These are phyloP conservation scores for Suillus tomentosus DNA, from an alignment of 768 basidiomycete species.

Conservation along the genomic window DNA sequence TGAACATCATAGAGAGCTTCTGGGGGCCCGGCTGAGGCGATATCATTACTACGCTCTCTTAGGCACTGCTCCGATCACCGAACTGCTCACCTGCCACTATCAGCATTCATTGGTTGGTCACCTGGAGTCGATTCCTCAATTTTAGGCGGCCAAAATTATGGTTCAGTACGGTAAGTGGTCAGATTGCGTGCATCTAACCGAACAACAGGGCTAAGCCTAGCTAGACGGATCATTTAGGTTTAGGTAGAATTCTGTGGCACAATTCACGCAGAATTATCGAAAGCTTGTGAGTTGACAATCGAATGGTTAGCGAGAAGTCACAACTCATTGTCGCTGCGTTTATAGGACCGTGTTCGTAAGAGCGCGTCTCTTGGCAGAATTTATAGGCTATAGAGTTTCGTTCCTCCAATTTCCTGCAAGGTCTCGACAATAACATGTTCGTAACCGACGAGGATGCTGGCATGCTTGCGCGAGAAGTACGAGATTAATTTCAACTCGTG, in stretches of 20 bases:
- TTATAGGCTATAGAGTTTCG: background rate
- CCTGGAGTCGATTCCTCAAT: background rate
- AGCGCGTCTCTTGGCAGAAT: background rate
- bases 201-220: background rate
- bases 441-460: background rate
- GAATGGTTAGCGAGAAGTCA: background rate
- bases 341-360: background rate
- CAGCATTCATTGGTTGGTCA: background rate
- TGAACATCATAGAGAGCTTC: no score
- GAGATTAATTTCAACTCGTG: conserved; percentile 3
- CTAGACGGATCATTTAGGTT: no score
- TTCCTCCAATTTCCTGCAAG: background rate
- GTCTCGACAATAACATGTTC: background rate
- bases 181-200: background rate
- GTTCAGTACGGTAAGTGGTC: background rate
- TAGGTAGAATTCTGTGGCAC: background rate
- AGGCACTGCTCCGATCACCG: background rate
- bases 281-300: background rate
- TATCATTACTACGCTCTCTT: background rate
- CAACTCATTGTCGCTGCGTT: background rate
- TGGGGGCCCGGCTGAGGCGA: background rate
- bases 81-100: background rate
- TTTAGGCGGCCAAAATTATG: background rate
- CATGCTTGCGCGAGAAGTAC: background rate
- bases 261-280: background rate